Conservation (phyloP, 192 early-diverging fungal species). For the Backusella liffmaniae region DNA sequence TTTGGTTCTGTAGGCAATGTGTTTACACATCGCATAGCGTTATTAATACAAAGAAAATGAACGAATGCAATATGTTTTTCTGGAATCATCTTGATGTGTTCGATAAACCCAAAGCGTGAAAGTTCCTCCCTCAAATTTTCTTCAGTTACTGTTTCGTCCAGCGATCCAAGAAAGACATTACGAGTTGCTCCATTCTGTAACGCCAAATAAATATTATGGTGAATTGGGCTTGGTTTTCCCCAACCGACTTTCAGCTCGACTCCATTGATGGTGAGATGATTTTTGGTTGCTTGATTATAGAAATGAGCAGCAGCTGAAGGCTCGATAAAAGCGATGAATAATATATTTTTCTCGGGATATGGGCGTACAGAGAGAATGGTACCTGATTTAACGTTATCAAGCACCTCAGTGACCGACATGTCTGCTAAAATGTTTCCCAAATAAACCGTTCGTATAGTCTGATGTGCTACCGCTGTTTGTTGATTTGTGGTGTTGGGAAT, state of each 20-base stretch:
- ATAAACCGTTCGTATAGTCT: constrained; percentile 73
- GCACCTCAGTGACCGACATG: constrained; percentile 58
- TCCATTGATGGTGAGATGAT: constrained; percentile 50
- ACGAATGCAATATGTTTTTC: constrained; percentile 86
- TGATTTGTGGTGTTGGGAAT: not conserved
- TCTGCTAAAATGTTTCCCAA: constrained; percentile 72
- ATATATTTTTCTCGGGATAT: constrained; percentile 75
- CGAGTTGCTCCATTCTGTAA: constrained; percentile 70
- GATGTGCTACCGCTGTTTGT: constrained; percentile 18
- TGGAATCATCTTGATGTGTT: constrained; percentile 64
- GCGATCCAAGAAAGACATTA: constrained; percentile 79
- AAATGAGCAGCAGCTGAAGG: constrained; percentile 59
- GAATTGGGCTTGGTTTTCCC: constrained; percentile 64
- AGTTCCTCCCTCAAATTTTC: constrained; percentile 59
- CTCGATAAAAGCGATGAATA: constrained; percentile 82
- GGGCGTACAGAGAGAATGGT: constrained; percentile 67
- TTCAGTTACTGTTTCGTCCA: constrained; percentile 64
- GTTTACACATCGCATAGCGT: constrained; percentile 75
- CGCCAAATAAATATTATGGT: constrained; percentile 54
- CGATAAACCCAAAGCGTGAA: constrained; percentile 67
- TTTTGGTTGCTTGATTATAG: constrained; percentile 49
- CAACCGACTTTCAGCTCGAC: constrained; percentile 74
- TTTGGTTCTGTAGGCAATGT: constrained; percentile 52
- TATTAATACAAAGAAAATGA: constrained; percentile 68
- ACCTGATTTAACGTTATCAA: constrained; percentile 72